phyloP scores from a whole-genome alignment of 352 stramenopile species.

The Pythium sp. region DNA sequence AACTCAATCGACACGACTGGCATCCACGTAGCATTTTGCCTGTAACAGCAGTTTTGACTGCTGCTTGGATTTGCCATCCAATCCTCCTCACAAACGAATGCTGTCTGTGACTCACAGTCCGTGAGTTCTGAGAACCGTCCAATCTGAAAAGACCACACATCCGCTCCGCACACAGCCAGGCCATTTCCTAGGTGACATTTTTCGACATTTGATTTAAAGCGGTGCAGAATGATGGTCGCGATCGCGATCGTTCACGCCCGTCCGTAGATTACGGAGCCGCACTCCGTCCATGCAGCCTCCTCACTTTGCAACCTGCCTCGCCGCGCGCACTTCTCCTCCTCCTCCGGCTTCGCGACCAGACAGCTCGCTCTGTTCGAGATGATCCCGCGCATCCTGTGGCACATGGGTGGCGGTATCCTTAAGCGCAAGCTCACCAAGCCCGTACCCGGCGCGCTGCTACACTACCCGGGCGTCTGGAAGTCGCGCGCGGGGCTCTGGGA shows the following conservation, averaged over 20 bases:
- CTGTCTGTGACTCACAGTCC: too few relatives aligned
- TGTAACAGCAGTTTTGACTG: too few relatives aligned
- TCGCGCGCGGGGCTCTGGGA: constrained; percentile 56
- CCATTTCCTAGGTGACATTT: too few relatives aligned
- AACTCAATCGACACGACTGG: too few relatives aligned
- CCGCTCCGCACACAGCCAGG: too few relatives aligned
- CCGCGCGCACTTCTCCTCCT: background rate
- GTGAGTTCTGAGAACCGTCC: too few relatives aligned
- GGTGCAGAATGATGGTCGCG: background rate
- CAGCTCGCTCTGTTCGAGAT: constrained; percentile 18
- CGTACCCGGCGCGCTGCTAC: constrained; percentile 42
- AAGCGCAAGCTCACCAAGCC: constrained; percentile 43
- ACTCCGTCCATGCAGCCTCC: background rate
- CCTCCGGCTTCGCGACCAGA: background rate
- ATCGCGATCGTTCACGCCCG: background rate
- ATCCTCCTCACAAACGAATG: too few relatives aligned
- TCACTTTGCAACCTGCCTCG: background rate
- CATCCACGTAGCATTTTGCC: too few relatives aligned
- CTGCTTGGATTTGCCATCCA: too few relatives aligned
- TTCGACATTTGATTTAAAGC: background rate
- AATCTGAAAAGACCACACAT: too few relatives aligned
- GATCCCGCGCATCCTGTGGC: constrained; percentile 70
- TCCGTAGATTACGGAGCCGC: background rate
- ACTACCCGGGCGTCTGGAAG: constrained; percentile 56
- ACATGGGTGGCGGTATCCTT: constrained; percentile 58